A percentile compares a stretch with the other conserved stretches of the same genome.
phyloP scores from a whole-genome alignment of 192 early-diverging fungal species.

The Podochytrium sp. region DNA sequence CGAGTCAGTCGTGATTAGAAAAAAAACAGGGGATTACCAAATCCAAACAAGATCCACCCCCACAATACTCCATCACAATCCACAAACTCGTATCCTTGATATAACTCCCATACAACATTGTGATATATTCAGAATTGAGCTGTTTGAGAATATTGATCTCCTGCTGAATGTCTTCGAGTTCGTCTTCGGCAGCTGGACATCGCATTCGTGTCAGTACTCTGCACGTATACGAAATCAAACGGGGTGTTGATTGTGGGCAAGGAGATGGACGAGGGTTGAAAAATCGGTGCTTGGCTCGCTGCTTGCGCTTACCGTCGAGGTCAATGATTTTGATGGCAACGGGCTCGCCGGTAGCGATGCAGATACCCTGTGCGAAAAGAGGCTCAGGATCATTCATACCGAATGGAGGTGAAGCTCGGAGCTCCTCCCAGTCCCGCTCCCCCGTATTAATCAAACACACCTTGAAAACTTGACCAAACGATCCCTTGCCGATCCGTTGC shows the following conservation, averaged over 20 bases:
- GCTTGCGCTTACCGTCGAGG: conserved; percentile 64
- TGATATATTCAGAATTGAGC: conserved; percentile 85
- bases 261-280: neutral
- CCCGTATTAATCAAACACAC: too few species aligned
- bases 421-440: neutral
- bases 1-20: neutral
- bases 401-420: neutral
- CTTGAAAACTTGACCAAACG: conserved; percentile 56
- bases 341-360: conserved; percentile 64
- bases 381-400: neutral
- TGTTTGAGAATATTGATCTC: conserved; percentile 96
- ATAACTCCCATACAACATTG: conserved; percentile 90
- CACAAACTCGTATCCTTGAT: conserved; percentile 87
- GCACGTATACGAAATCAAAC: neutral
- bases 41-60: conserved; percentile 92
- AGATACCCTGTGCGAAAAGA: conserved; percentile 54
- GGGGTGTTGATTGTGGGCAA: neutral
- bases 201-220: neutral
- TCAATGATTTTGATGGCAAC: conserved; percentile 99
- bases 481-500: conserved; percentile 43
- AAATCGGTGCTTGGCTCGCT: neutral
- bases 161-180: conserved; percentile 98
- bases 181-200: conserved; percentile 82
- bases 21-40: conserved; percentile 59
- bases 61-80: conserved; percentile 99